Conservation (phyloP, 768 basidiomycete genomes). For the Collybia nuda region DNA sequence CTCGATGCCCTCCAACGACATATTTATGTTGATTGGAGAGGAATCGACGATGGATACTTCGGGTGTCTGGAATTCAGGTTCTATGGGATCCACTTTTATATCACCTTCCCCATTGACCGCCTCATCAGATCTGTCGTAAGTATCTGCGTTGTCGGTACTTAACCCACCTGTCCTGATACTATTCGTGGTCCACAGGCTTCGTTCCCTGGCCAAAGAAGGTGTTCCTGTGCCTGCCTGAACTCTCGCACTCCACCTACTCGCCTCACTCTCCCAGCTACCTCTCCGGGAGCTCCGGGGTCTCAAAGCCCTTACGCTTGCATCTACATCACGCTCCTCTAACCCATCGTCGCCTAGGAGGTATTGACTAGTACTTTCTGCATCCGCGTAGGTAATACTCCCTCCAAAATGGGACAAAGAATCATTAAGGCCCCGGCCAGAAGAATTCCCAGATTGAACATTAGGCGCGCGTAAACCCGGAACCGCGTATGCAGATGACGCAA, state of each 20-base stretch:
- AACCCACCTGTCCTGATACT: slow-evolving; percentile 60
- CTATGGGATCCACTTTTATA: not conserved
- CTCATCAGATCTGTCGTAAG: slow-evolving; percentile 23
- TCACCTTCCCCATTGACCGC: slow-evolving; percentile 20
- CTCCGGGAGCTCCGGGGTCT: slow-evolving; percentile 82
- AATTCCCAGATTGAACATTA: slow-evolving; percentile 40
- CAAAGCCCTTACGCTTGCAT: slow-evolving; percentile 89
- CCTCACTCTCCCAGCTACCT: slow-evolving; percentile 91
- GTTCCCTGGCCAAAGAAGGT: slow-evolving; percentile 47
- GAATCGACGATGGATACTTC: not conserved
- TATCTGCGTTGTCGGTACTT: slow-evolving; percentile 45
- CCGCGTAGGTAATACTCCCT: slow-evolving; percentile 54
- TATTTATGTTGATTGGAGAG: no score
- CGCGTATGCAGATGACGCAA: slow-evolving; percentile 92
- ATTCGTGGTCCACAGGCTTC: slow-evolving; percentile 60
- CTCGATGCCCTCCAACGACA: not conserved
- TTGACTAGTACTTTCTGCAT: slow-evolving; percentile 68
- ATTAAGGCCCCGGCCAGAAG: slow-evolving; percentile 52
- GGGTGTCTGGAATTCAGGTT: not conserved
- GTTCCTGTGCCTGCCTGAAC: slow-evolving; percentile 49
- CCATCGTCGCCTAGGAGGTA: slow-evolving; percentile 66
- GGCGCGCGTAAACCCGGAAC: slow-evolving; percentile 57
- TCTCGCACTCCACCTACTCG: slow-evolving; percentile 84
- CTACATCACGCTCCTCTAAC: slow-evolving; percentile 67
- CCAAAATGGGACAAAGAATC: slow-evolving; percentile 77